A percentile compares a stretch with the other conserved stretches of the same genome.
These are phyloP conservation scores for Borealophlyctis nickersoniae DNA, from an alignment of 192 early-diverging fungal species.

Conservation along the genomic window DNA sequence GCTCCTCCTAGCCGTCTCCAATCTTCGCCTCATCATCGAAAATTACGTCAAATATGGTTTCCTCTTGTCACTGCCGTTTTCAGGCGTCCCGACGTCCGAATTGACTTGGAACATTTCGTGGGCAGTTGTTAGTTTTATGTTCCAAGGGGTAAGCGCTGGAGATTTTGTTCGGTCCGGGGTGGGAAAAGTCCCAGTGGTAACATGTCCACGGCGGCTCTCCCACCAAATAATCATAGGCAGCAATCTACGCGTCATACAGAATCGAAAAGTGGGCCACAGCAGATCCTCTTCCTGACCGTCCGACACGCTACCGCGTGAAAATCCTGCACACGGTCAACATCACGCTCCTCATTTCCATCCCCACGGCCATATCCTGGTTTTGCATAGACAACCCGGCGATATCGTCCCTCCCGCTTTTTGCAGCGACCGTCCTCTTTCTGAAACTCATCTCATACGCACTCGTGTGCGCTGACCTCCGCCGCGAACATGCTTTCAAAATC, in stretches of 20 bases:
- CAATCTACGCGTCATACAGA: too few relatives aligned
- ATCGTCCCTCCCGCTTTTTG: constrained; percentile 19
- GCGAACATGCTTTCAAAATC: constrained; percentile 6
- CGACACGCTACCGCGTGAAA: constrained; percentile 8
- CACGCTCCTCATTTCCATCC: constrained; percentile 5
- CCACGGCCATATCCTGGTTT: constrained; percentile 27
- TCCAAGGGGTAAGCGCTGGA: constrained; percentile 5
- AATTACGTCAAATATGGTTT: constrained; percentile 89
- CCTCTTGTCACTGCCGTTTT: constrained; percentile 67
- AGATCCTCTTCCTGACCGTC: constrained; percentile 9
- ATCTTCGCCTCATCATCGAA: constrained; percentile 80
- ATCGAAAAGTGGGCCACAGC: constrained; percentile 56
- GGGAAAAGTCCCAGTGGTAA: too few relatives aligned
- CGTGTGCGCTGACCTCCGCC: constrained; percentile 74
- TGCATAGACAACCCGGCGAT: constrained; percentile 23
- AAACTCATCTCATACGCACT: constrained; percentile 78
- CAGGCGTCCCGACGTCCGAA: constrained; percentile 23
- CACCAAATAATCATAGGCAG: too few relatives aligned
- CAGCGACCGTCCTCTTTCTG: constrained; percentile 68
- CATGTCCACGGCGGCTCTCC: too few relatives aligned
- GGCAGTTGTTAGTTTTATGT: constrained; percentile 14
- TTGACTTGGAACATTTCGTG: constrained; percentile 13
- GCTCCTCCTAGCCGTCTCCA: constrained; percentile 76
- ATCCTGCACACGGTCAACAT: constrained; percentile 19
- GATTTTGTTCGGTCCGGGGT: too few relatives aligned